Base-by-base conservation (phyloP, 768 basidiomycete species). In the Boletus subcaerulescens region DNA sequence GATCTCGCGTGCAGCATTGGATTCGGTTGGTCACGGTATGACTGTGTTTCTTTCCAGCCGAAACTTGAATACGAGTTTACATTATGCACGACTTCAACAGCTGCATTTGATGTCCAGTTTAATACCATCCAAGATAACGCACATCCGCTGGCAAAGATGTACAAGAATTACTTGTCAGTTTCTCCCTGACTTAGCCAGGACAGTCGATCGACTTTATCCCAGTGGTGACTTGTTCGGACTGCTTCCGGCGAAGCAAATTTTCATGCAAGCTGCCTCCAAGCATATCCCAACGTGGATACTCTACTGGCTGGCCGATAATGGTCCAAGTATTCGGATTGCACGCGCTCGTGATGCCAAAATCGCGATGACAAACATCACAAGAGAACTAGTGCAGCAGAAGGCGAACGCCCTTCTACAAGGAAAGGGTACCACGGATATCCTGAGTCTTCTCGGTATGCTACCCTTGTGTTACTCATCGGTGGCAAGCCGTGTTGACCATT, bases 11-110 rank as follows among this genome's bases (percentile, higher is more conserved):
- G 76, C 76, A 7, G 73, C 78, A 6, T 61, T 82, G 33, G 80
- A 81, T 65, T 73, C 76, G 10, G 76, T 81, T 46, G 80, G 77
- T n/a, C 71, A 74, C 59, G 77, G 79, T 79, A 66, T 18, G 56
- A 2, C 11, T 43, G 24, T 42, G 3, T 35, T 36, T 1, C 46
- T n/a, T 13, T 3, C 2, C 8, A 8, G 26, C 26, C 8, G 26
- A 26, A 26, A 22, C 22, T 22, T 22, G 22, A 22, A 7, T 12
- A 5, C 10, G 26, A 2, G 12, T 36, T 22, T 18, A 12, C 3
- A 8, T 24, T 24, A 29, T 8, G 15, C 32, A 50, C 26, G 24
- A 22, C 17, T 4, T 32, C 24, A 8, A 46, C 17, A 66, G 80
- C 74, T 26, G 78, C 77, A 24, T 81, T 82, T 55, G 81, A 80